A percentile compares a stretch with the other conserved stretches of the same genome.
Evolutionary conservation across 306 rosid genomes (phyloP).

Genomic region (Cucurbita maxima): DNA sequence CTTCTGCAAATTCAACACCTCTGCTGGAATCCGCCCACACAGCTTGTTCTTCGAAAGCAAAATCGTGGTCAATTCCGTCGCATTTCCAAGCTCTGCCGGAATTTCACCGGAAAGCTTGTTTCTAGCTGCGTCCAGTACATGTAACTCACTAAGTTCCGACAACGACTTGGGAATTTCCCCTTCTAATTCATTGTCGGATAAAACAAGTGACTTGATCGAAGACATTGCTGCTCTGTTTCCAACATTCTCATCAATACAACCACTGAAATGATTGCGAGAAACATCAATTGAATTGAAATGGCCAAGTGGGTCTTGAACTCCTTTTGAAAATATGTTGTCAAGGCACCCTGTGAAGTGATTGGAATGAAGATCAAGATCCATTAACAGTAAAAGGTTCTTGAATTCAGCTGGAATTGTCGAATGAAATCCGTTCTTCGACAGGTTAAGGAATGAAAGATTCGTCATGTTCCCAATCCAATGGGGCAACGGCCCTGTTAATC

Average conservation of each 20-base stretch:
- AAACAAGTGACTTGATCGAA: slow-evolving; percentile 17
- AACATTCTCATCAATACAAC: slow-evolving; percentile 18
- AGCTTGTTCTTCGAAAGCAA: slow-evolving; percentile 26
- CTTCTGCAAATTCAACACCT: slow-evolving; percentile 23
- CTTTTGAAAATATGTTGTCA: slow-evolving; percentile 17
- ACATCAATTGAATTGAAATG: slow-evolving; percentile 31
- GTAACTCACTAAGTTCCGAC: slow-evolving; percentile 20
- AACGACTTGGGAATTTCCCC: slow-evolving; percentile 34
- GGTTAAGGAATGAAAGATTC: slow-evolving; percentile 33
- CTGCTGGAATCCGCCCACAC: slow-evolving; percentile 29
- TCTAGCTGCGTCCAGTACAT: slow-evolving; percentile 18
- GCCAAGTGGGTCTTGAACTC: slow-evolving; percentile 25
- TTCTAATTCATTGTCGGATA: slow-evolving; percentile 26
- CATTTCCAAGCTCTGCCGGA: slow-evolving; percentile 27
- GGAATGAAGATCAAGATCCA: slow-evolving; percentile 42
- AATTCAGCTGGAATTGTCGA: slow-evolving; percentile 30
- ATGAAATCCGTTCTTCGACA: slow-evolving; percentile 35
- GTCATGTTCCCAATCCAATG: slow-evolving; percentile 55
- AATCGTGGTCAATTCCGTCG: slow-evolving; percentile 8
- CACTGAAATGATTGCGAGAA: slow-evolving; percentile 25
- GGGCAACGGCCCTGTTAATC: slow-evolving; percentile 29
- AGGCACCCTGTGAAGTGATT: slow-evolving; percentile 31
- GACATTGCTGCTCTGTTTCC: slow-evolving; percentile 24
- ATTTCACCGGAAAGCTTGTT: slow-evolving; percentile 23
- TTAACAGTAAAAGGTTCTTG: slow-evolving; percentile 22